phyloP scores from a whole-genome alignment of 2,329 filamentous ascomycete genomes.

The Helminthosporium solani region DNA sequence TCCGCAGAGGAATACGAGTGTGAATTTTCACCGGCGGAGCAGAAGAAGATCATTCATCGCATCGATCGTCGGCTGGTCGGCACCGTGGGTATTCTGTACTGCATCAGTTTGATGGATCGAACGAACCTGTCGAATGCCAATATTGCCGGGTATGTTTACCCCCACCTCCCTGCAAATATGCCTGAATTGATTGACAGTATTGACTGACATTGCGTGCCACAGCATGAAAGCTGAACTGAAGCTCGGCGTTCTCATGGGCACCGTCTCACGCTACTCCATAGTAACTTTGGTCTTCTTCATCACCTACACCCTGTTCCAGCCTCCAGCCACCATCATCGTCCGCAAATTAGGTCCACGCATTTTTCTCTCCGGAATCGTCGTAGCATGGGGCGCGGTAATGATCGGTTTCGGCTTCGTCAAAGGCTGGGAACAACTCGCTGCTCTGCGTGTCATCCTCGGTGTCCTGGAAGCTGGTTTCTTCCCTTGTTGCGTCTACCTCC shows the following conservation, averaged over 20 bases:
- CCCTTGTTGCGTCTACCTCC: constrained; percentile 48
- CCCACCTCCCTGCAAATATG: neutral
- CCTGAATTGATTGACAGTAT: neutral
- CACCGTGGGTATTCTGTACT: constrained; percentile 63
- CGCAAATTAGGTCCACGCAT: constrained; percentile 45
- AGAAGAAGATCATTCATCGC: constrained; percentile 66
- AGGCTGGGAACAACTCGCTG: constrained; percentile 39
- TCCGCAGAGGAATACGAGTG: constrained; percentile 31
- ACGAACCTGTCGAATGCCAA: constrained; percentile 73
- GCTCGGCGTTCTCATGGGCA: constrained; percentile 26
- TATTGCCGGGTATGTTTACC: constrained; percentile 64
- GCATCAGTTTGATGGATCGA: constrained; percentile 74
- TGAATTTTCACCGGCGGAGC: constrained; percentile 60
- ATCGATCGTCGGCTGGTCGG: constrained; percentile 61
- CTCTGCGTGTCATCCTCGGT: constrained; percentile 43
- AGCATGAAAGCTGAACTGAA: constrained; percentile 45
- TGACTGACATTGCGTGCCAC: constrained; percentile 21
- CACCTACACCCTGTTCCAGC: constrained; percentile 47
- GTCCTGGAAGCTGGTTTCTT: constrained; percentile 45
- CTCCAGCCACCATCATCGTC: constrained; percentile 43
- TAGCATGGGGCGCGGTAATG: constrained; percentile 48
- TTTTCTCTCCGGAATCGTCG: constrained; percentile 37
- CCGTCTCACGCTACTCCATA: constrained; percentile 52
- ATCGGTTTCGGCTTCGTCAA: constrained; percentile 46
- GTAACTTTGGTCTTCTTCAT: constrained; percentile 56